A percentile compares a stretch with the other conserved stretches of the same genome.
phyloP scores from a whole-genome alignment of 176 grass and related monocot genomes.

The Lolium multiflorum region DNA sequence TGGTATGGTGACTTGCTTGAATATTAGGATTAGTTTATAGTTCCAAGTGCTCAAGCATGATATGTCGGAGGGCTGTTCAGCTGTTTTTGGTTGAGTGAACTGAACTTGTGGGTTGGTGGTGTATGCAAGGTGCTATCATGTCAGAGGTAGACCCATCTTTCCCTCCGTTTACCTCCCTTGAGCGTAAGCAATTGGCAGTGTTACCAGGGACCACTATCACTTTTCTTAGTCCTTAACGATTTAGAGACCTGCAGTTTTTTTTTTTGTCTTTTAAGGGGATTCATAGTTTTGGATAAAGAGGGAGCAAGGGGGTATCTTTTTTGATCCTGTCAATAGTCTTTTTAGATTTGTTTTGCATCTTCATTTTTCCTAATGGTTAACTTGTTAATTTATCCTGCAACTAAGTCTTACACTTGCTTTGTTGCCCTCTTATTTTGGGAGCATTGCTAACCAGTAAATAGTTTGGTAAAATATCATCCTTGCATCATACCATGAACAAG shows the following conservation, averaged over 20 bases:
- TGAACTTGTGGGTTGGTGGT: slow-evolving; percentile 90
- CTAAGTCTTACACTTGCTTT: neutral
- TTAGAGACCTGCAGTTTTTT: neutral
- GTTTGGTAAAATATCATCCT: neutral
- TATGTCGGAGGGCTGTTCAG: slow-evolving; percentile 87
- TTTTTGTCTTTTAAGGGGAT: neutral
- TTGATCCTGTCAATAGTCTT: neutral
- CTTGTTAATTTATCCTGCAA: neutral
- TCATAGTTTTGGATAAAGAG: neutral
- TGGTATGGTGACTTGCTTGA: slow-evolving; percentile 93
- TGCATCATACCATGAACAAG: neutral
- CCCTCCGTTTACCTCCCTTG: slow-evolving; percentile 64
- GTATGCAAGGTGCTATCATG: slow-evolving; percentile 93
- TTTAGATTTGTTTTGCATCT: neutral
- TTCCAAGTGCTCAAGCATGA: slow-evolving; percentile 68
- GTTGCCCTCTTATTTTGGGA: neutral
- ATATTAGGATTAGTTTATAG: slow-evolving; percentile 64
- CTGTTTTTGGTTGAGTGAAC: slow-evolving; percentile 92
- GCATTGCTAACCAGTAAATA: neutral
- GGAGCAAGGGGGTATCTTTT: neutral
- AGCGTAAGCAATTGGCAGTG: slow-evolving; percentile 75
- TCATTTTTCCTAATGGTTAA: neutral
- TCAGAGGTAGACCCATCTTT: slow-evolving; percentile 82
- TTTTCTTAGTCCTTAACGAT: neutral
- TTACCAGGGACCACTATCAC: slow-evolving; percentile 58